phyloP scores from a whole-genome alignment of 805 yeast genomes.

The Lachancea thermotolerans region DNA sequence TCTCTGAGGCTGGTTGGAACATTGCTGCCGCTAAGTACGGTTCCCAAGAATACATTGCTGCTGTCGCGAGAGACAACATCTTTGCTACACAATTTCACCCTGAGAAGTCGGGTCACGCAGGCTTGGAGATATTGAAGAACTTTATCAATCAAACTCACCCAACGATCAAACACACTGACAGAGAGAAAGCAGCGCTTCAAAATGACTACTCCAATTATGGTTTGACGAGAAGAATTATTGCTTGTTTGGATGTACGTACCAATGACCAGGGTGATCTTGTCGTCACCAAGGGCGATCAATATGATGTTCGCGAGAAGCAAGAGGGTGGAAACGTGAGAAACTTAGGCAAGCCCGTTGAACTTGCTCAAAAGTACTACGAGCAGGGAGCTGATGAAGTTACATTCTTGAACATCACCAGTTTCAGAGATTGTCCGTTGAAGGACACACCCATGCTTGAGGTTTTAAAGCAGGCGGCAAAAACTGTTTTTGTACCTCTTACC shows the following conservation, averaged over 20 bases:
- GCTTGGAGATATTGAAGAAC: slow-evolving; percentile 65
- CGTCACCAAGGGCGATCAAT: slow-evolving; percentile 98
- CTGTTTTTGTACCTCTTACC: slow-evolving; percentile 93
- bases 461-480: slow-evolving; percentile 70
- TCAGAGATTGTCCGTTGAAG: slow-evolving; percentile 84
- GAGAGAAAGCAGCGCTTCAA: slow-evolving; percentile 14
- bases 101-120: slow-evolving; percentile 94
- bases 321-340: slow-evolving; percentile 69
- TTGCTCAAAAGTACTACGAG: slow-evolving; percentile 81
- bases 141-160: slow-evolving; percentile 46
- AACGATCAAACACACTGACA: slow-evolving; percentile 18
- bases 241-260: slow-evolving; percentile 94
- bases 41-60: slow-evolving; percentile 73
- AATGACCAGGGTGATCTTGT: slow-evolving; percentile 94
- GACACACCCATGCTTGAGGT: slow-evolving; percentile 97
- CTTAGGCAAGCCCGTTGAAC: slow-evolving; percentile 91
- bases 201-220: slow-evolving; percentile 49
- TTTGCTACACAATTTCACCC: slow-evolving; percentile 99
- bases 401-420: slow-evolving; percentile 89
- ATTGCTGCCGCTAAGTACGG: slow-evolving; percentile 71
- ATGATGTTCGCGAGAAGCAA: slow-evolving; percentile 83
- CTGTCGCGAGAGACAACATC: slow-evolving; percentile 65
- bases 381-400: slow-evolving; percentile 99
- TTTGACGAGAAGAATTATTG: slow-evolving; percentile 83
- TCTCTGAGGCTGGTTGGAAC: slow-evolving; percentile 53